Base-by-base conservation (phyloP, 2,329 filamentous ascomycete genomes). In the Fusarium sp. region DNA sequence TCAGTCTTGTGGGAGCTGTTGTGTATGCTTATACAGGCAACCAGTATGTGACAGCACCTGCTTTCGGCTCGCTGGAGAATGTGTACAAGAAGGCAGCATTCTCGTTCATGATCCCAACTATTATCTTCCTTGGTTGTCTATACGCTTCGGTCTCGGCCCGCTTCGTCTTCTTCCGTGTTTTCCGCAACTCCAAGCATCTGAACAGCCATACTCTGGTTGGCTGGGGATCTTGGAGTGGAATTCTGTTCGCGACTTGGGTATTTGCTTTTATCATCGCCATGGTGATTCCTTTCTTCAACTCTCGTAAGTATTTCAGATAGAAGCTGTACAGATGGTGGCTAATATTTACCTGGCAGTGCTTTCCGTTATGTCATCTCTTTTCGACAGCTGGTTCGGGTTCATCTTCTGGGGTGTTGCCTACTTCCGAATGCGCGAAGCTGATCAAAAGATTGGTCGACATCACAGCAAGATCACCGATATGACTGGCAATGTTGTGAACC, bases 341-440 rank as follows among this genome's bases (percentile, higher is more conserved):
- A 50, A 75, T 19, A 14, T 15, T 35, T 51, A 60, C 71, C 20
- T 73, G 35, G 2, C 39, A 87, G 84, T 90, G 3, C 79, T 89
- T n/a, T 89, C 89, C 6, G 83, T 93, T 64, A 92, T 94, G 90
- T 92, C 89, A n/a, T 93, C 93, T 6, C 86, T 97, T 2, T 97
- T 97, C 75, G 93, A 97, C 80, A 95, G 92, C 54, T 95, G 94
- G 84, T 95, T 95, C 73, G 94, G 94, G 23, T 97, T 97, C 83
- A 97, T 97, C 75, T 97, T 97, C 83, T 97, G 92, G 92, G 92
- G 91, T 14, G 86, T 93, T 2, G 92, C 92, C 1, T 95, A 93
- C 75, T 86, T 94, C 74, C 87, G 91, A 56, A 92, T 95, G 91
- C 85, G 91, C 47, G 81, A 81, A 20, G 90, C 86, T 2, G 90